Base-by-base conservation (phyloP, 2,329 filamentous ascomycete species). In the Microsporum ferrugineum region DNA sequence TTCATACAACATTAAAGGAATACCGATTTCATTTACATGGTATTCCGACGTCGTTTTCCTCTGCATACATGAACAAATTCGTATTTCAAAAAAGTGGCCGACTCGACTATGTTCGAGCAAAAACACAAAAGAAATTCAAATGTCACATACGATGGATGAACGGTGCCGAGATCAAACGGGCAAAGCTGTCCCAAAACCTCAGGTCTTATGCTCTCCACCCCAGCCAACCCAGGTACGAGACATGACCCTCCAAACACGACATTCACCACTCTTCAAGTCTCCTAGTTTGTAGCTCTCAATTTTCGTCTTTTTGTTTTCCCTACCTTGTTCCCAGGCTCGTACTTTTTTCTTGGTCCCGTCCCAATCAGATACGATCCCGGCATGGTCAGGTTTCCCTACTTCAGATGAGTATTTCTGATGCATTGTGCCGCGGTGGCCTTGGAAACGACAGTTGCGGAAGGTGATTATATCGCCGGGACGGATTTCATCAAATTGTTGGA, bases 271-370 rank as follows among this genome's bases (percentile, higher is more conserved):
- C 71, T 89, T 83, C 72, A 99, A 71, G 76, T 99, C 94, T 51
- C 91, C 91, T 63, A 99, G 81, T 77, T 91, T 89, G 77, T 92
- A 97, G 76, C 91, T 95, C 79, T 97, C 92, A 63, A 89, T 78
- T 78, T 95, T 94, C 60, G 95, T 87, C 79, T 96, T 97, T 74
- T 88, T 92, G 72, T 85, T 91, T 78, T 97, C 92, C 12, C 92
- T 80, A 0, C 92, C 92, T 72, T 99, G 94, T 74, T 97, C 94
- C 89, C 90, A 97, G 1, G 87, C 91, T 33, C 91, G 80, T 31
- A 99, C 87, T 80, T 97, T 96, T 82, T 96, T 96, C 83, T 96
- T 96, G 45, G 90, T 95, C 2, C 94, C 94, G 73, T 99, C 94
- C 94, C 94, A 99, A 73, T 99, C 94, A 7, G 90, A 84, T 2